phyloP scores from a whole-genome alignment of 805 yeast species.

The Candida morakotiae region DNA sequence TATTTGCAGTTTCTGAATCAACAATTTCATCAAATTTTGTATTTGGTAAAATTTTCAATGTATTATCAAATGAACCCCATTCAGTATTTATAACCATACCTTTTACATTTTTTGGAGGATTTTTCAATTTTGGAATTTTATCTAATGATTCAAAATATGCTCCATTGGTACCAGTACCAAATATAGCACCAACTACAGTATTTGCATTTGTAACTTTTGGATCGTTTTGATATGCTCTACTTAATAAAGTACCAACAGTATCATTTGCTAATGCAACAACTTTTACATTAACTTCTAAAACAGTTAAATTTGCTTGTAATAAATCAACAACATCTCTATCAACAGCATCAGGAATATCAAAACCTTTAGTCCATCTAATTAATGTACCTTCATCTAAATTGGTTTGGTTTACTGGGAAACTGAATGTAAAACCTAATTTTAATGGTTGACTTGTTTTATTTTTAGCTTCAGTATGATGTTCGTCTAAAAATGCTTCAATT shows the following conservation, averaged over 20 bases:
- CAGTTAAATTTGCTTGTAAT: slow-evolving; percentile 67
- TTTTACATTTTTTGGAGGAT: slow-evolving; percentile 41
- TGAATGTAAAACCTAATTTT: slow-evolving; percentile 88
- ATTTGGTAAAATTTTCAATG: slow-evolving; percentile 65
- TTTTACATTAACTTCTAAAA: slow-evolving; percentile 53
- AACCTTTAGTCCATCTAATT: slow-evolving; percentile 96
- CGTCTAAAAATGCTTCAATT: slow-evolving; percentile 58
- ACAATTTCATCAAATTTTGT: slow-evolving; percentile 73
- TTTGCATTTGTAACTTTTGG: slow-evolving; percentile 61
- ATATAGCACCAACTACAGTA: slow-evolving; percentile 84
- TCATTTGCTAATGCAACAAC: slow-evolving; percentile 93
- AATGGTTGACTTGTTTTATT: slow-evolving; percentile 25
- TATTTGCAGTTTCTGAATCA: slow-evolving; percentile 73
- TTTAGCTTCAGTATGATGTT: slow-evolving; percentile 50
- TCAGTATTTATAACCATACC: slow-evolving; percentile 93
- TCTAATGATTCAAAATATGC: slow-evolving; percentile 81
- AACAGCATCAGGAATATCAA: slow-evolving; percentile 78
- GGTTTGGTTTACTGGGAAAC: slow-evolving; percentile 88
- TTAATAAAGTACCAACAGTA: slow-evolving; percentile 89
- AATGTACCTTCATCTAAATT: slow-evolving; percentile 75
- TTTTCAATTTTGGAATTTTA: slow-evolving; percentile 69
- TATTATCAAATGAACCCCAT: slow-evolving; percentile 97
- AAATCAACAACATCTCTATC: slow-evolving; percentile 76
- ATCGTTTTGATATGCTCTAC: slow-evolving; percentile 76
- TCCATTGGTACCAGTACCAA: slow-evolving; percentile 98